Percentiles rank a stretch among this genome's conserved stretches.
phyloP scores from a whole-genome alignment of 306 rosid genomes.

The Dryas octopetala region DNA sequence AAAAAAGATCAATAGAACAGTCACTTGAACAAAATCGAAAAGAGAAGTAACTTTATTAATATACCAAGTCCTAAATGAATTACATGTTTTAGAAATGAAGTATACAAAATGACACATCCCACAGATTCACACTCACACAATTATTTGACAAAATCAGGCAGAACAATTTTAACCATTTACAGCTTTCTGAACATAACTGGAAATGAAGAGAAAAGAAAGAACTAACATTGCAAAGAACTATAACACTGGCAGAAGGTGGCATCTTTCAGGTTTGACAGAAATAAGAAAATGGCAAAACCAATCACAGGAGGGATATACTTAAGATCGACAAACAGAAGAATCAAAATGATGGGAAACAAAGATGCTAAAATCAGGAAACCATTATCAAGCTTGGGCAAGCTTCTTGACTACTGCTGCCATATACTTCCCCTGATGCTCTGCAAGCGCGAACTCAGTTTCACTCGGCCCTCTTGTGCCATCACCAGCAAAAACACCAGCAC shows the following conservation, averaged over 20 bases:
- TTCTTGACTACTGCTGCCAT: constrained; percentile 85
- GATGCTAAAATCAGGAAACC: constrained; percentile 15
- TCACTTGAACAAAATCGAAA: not conserved
- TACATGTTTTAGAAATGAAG: constrained; percentile 7
- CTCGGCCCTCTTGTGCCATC: constrained; percentile 87
- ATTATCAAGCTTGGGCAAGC: constrained; percentile 49
- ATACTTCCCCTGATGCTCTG: constrained; percentile 94
- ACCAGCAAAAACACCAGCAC: constrained; percentile 90
- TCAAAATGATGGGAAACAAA: constrained; percentile 18
- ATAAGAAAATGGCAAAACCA: constrained; percentile 36
- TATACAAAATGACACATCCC: constrained; percentile 4
- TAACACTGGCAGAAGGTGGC: not conserved
- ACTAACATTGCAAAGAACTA: not conserved
- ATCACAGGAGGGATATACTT: constrained; percentile 30
- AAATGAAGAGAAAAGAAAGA: not conserved
- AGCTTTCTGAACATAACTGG: constrained; percentile 3
- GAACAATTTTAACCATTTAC: constrained; percentile 39
- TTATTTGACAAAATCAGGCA: constrained; percentile 23
- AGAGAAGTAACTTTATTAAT: not conserved
- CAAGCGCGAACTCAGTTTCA: constrained; percentile 81
- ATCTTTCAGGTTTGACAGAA: constrained; percentile 2
- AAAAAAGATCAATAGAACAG: not conserved
- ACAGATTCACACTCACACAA: not conserved
- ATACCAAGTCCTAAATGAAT: constrained; percentile 8
- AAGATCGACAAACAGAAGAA: constrained; percentile 26